These are phyloP conservation scores for Xylariaceae sp. DNA, from an alignment of 2,329 filamentous ascomycete genomes.

Conservation along the genomic window DNA sequence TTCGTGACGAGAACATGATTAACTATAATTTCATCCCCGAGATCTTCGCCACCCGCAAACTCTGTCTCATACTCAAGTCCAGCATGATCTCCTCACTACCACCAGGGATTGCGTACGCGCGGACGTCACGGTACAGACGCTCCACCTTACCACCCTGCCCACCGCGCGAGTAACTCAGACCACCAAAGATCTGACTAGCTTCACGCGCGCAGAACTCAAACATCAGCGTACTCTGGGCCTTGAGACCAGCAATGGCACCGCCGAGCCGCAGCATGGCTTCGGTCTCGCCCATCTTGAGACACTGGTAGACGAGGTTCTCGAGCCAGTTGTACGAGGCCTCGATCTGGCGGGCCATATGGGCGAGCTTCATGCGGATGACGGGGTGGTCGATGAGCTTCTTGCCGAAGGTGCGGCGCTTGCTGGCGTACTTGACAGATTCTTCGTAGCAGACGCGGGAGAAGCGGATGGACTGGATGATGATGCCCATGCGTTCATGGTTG, in stretches of 20 bases:
- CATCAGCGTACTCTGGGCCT: conserved; percentile 87
- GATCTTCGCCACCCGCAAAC: conserved; percentile 78
- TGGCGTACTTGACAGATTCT: conserved; percentile 91
- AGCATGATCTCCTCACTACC: conserved; percentile 98
- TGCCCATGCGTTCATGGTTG: conserved; percentile 98
- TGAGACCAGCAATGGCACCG: conserved; percentile 86
- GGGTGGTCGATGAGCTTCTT: conserved; percentile 95
- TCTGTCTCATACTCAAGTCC: conserved; percentile 90
- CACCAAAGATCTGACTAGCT: conserved; percentile 95
- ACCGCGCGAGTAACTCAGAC: conserved; percentile 83
- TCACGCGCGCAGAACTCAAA: conserved; percentile 98
- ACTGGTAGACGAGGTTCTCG: conserved; percentile 91
- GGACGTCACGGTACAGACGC: conserved; percentile 87
- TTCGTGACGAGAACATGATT: too few species aligned
- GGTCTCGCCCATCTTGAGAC: conserved; percentile 84
- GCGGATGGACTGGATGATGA: conserved; percentile 94
- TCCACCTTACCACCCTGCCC: conserved; percentile 96
- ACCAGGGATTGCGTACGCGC: conserved; percentile 93
- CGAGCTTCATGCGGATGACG: conserved; percentile 95
- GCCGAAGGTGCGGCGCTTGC: conserved; percentile 95
- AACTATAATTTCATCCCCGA: conserved; percentile 89
- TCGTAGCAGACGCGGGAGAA: conserved; percentile 97
- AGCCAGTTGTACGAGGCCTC: conserved; percentile 97
- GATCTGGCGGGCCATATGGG: conserved; percentile 96
- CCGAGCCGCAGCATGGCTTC: conserved; percentile 96